Conservation (phyloP, 1,284 basidiomycete genomes). For the Peniophora sp. region DNA sequence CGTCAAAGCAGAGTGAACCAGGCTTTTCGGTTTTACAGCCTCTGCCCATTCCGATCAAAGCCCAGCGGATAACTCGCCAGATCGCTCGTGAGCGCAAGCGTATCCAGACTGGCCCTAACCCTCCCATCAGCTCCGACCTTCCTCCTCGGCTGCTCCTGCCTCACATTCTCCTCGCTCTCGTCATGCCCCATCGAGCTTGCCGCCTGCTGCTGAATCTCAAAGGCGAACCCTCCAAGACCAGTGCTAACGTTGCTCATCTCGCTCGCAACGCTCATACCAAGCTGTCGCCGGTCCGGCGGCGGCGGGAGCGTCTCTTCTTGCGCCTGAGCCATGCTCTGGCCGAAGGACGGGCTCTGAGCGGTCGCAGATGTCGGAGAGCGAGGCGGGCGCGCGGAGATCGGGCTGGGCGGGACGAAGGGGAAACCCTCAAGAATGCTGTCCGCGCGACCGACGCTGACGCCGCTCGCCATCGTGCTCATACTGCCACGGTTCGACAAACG, state of each 20-base stretch:
- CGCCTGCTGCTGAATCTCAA: constrained; percentile 62
- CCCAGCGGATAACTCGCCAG: constrained; percentile 72
- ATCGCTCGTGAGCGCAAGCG: constrained; percentile 71
- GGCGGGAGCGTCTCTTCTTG: constrained; percentile 24
- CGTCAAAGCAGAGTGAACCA: too few species aligned
- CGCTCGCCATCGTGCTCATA: constrained; percentile 54
- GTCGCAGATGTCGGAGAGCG: constrained; percentile 39
- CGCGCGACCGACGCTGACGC: constrained; percentile 53
- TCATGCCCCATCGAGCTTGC: constrained; percentile 27
- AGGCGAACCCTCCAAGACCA: constrained; percentile 71
- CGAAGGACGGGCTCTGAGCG: constrained; percentile 20
- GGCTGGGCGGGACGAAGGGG: constrained; percentile 79
- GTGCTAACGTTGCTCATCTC: constrained; percentile 67
- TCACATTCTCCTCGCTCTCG: constrained; percentile 11
- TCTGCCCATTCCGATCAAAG: constrained; percentile 29
- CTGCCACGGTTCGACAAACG: constrained; percentile 27
- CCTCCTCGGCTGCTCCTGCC: constrained; percentile 10
- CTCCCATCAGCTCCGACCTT: constrained; percentile 18
- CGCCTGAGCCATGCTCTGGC: constrained; percentile 11
- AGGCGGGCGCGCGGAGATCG: constrained; percentile 68
- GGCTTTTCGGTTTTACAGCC: constrained; percentile 10
- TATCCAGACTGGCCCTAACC: constrained; percentile 73
- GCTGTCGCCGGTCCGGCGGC: constrained; percentile 39
- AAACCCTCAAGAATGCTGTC: constrained; percentile 80
- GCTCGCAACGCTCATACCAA: constrained; percentile 64